phyloP scores from a whole-genome alignment of 352 stramenopile genomes.

The Phytophthora lateralis region DNA sequence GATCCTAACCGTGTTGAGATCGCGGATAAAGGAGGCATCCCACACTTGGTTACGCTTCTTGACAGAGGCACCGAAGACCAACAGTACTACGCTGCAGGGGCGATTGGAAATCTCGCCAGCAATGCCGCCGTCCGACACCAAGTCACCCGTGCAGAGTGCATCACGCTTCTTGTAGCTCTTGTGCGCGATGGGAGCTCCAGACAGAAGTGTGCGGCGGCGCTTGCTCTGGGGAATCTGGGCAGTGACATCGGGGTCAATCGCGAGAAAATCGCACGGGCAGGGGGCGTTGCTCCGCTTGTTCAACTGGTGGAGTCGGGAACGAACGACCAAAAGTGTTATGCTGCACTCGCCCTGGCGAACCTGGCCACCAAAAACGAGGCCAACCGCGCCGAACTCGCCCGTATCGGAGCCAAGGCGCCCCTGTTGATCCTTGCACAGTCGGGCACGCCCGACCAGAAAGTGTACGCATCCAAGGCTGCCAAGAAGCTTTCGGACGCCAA shows the following conservation, averaged over 20 bases:
- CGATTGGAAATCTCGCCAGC: neutral
- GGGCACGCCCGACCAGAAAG: neutral
- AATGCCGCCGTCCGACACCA: neutral
- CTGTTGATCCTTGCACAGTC: neutral
- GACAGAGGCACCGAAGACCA: conserved; percentile 1
- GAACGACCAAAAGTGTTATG: conserved; percentile 2
- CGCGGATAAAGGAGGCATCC: neutral
- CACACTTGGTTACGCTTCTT: neutral
- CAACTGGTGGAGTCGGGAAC: conserved; percentile 1
- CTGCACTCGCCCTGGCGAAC: neutral
- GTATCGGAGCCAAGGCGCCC: neutral
- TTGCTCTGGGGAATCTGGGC: neutral
- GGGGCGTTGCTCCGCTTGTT: neutral
- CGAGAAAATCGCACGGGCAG: conserved; percentile 1
- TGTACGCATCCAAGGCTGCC: neutral
- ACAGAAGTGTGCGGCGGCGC: neutral
- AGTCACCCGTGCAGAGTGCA: neutral
- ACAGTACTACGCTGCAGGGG: conserved; percentile 1
- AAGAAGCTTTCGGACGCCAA: neutral
- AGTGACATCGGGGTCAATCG: neutral
- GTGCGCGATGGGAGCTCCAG: neutral
- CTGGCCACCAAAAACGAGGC: neutral
- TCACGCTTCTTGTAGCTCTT: conserved; percentile 1
- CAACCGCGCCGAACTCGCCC: neutral
- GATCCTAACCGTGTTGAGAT: neutral